Evolutionary conservation across 306 rosid species (phyloP).

Genomic region (Malus fusca): DNA sequence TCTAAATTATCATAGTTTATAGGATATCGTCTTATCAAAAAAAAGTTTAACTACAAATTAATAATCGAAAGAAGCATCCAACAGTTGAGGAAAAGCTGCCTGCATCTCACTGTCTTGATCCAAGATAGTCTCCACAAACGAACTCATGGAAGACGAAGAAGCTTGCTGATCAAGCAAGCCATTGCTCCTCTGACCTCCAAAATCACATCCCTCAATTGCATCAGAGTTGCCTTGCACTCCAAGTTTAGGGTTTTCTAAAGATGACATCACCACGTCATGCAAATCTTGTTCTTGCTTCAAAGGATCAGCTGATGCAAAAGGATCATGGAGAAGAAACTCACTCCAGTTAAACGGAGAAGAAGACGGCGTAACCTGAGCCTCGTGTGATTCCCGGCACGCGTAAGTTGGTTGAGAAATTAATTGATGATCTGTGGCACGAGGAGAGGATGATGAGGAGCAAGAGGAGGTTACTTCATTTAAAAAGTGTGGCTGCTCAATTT

Average conservation of each 20-base stretch:
- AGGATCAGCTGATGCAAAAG: conserved; percentile 29
- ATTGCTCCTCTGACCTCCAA: conserved; percentile 26
- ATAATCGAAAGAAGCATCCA: conserved; percentile 60
- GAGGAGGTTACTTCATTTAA: conserved; percentile 64
- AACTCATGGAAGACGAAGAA: conserved; percentile 33
- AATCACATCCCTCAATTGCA: conserved; percentile 14
- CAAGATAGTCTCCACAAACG: conserved; percentile 75
- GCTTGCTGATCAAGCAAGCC: conserved; percentile 16
- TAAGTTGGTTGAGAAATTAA: conserved; percentile 33
- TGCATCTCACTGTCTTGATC: conserved; percentile 65
- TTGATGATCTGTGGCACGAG: conserved; percentile 28
- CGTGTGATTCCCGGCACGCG: conserved; percentile 25
- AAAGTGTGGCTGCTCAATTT: conserved; percentile 27
- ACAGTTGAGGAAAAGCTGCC: conserved; percentile 63
- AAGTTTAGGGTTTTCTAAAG: conserved; percentile 10
- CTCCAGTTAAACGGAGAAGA: conserved; percentile 46
- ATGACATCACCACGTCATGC: conserved; percentile 3
- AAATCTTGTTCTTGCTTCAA: conserved; percentile 22
- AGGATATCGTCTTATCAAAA: not conserved
- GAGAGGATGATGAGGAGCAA: conserved; percentile 60
- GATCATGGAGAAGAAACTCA: conserved; percentile 48
- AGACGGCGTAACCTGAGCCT: conserved; percentile 27
- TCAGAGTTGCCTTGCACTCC: conserved; percentile 11
- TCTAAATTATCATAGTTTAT: too few relatives aligned
- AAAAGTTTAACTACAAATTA: conserved; percentile 2